Conservation (phyloP, 495 filamentous ascomycete genomes). For the Aspergillus wentii region DNA sequence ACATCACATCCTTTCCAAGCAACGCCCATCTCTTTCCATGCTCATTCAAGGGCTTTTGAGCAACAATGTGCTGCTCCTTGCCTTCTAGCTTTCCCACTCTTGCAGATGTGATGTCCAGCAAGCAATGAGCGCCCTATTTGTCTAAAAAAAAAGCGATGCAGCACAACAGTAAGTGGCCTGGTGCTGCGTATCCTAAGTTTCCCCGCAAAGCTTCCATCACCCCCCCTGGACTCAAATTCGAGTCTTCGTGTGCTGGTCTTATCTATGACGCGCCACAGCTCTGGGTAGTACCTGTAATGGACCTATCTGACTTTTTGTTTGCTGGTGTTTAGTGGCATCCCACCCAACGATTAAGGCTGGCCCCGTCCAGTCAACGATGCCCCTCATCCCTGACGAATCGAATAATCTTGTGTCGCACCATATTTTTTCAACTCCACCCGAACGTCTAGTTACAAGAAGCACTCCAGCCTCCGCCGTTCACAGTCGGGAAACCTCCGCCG, state of each 20-base stretch:
- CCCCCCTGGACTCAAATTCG: too few species aligned
- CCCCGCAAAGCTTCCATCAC: too few species aligned
- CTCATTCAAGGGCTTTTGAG: constrained; percentile 7
- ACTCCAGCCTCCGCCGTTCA: constrained; percentile 49
- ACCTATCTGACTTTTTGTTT: too few species aligned
- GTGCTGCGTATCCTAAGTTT: too few species aligned
- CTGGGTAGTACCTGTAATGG: too few species aligned
- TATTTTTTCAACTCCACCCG: constrained; percentile 33
- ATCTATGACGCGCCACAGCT: too few species aligned
- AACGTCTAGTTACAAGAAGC: constrained; percentile 36
- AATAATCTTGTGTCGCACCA: constrained; percentile 39
- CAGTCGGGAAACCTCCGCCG: constrained; percentile 40
- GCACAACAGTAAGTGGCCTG: constrained; percentile 16
- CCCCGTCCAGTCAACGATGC: constrained; percentile 36
- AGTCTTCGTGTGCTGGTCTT: too few species aligned
- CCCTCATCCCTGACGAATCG: constrained; percentile 42
- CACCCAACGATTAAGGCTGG: constrained; percentile 38
- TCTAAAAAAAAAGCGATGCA: constrained; percentile 8
- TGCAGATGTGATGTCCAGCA: constrained; percentile 6
- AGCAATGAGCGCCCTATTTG: constrained; percentile 17
- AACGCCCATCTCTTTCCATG: neutral
- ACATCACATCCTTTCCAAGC: too few species aligned
- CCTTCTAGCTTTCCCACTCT: constrained; percentile 9
- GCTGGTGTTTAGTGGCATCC: constrained; percentile 32
- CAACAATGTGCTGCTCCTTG: constrained; percentile 18